Evolutionary conservation across 768 basidiomycete genomes (phyloP).

Genomic region (Galerina sulciceps): DNA sequence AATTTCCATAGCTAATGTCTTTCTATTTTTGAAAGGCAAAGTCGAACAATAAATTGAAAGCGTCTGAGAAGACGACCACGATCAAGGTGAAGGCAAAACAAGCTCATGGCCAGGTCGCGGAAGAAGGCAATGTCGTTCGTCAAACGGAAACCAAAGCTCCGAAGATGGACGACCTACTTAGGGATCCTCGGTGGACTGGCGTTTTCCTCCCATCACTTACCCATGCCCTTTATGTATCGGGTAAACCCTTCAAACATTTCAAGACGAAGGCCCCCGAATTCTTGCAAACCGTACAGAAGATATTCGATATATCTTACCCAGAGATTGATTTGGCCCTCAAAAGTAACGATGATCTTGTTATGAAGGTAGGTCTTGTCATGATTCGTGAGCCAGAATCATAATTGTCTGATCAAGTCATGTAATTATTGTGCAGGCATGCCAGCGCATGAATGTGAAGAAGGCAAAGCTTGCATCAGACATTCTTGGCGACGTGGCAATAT

Average conservation of each 20-base stretch:
- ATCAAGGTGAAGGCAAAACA: no score
- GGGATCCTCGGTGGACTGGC: constrained; percentile 14
- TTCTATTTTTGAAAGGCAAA: no score
- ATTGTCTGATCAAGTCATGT: background rate
- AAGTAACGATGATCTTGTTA: no score
- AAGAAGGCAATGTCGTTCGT: background rate
- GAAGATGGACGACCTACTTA: constrained; percentile 1
- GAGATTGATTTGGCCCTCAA: constrained; percentile 9
- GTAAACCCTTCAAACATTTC: constrained; percentile 20
- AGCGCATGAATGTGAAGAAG: constrained; percentile 7
- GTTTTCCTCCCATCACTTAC: constrained; percentile 22
- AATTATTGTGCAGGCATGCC: constrained; percentile 1
- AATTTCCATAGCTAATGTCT: no score
- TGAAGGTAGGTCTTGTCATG: background rate
- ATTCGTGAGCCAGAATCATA: background rate
- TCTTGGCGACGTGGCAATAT: constrained; percentile 3
- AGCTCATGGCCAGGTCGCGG: constrained; percentile 10
- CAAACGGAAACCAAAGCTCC: no score
- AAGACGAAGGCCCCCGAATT: constrained; percentile 7
- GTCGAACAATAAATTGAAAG: no score
- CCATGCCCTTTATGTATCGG: constrained; percentile 22
- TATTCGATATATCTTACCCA: constrained; percentile 16
- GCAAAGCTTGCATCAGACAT: constrained; percentile 6
- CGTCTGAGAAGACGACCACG: no score
- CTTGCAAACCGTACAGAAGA: constrained; percentile 9